Evolutionary conservation across 164 flowering plant species (phyloP).

Genomic region (Houttuynia cordata): DNA sequence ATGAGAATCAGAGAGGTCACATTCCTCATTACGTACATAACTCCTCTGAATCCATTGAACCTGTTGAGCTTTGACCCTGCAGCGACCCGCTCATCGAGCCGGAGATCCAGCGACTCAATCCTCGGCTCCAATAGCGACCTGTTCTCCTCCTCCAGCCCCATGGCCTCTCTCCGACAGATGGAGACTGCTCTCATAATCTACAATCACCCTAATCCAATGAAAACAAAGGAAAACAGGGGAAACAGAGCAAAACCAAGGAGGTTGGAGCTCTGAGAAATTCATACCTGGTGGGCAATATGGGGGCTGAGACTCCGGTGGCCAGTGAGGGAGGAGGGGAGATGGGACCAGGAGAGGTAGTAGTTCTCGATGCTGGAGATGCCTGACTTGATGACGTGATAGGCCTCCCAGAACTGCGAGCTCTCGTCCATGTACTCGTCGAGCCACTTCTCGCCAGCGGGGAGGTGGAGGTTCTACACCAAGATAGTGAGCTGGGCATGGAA

Average conservation of each 20-base stretch:
- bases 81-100: slow-evolving; percentile 34
- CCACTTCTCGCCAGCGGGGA: slow-evolving; percentile 93
- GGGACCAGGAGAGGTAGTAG: slow-evolving; percentile 49
- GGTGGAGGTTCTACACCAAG: too few relatives aligned
- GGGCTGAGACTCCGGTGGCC: too few relatives aligned
- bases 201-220: background rate
- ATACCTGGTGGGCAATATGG: too few relatives aligned
- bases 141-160: slow-evolving; percentile 79
- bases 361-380: slow-evolving; percentile 67
- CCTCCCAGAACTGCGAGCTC: slow-evolving; percentile 88
- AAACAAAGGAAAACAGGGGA: too few relatives aligned
- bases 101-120: slow-evolving; percentile 41
- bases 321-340: slow-evolving; percentile 47
- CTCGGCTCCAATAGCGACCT: slow-evolving; percentile 59
- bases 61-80: slow-evolving; percentile 69
- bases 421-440: slow-evolving; percentile 99
- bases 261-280: too few relatives aligned
- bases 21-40: slow-evolving; percentile 74
- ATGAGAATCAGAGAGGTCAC: slow-evolving; percentile 63
- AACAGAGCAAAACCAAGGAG: background rate
- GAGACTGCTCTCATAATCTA: slow-evolving; percentile 69
- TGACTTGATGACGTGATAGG: slow-evolving; percentile 71
- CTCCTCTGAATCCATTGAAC: slow-evolving; percentile 79
- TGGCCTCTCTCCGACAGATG: slow-evolving; percentile 59
- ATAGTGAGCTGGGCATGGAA: slow-evolving; percentile 76